phyloP scores from a whole-genome alignment of 148 eudicot genomes.

The Polygonum maritimum region DNA sequence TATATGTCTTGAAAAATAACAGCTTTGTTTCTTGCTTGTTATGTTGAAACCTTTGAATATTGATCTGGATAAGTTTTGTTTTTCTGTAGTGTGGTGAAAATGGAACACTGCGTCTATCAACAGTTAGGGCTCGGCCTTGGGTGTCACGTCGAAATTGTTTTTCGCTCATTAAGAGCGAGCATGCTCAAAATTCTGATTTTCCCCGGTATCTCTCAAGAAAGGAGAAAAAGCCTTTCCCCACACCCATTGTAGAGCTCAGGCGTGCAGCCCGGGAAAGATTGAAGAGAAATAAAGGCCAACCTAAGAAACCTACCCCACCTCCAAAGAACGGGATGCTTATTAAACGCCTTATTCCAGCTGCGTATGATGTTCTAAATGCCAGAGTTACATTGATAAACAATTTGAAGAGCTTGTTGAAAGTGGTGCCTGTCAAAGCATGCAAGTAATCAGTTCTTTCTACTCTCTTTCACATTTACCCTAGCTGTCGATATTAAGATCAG shows the following conservation, averaged over 20 bases:
- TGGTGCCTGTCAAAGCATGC: conserved; percentile 79
- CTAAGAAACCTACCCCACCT: conserved; percentile 58
- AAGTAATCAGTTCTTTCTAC: conserved; percentile 36
- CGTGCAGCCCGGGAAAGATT: conserved; percentile 83
- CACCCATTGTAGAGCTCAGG: conserved; percentile 86
- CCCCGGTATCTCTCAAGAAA: conserved; percentile 73
- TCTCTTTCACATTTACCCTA: background rate
- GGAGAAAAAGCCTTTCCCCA: conserved; percentile 89
- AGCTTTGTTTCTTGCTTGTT: background rate
- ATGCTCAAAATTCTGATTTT: conserved; percentile 86
- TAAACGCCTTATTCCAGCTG: conserved; percentile 68
- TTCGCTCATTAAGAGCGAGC: conserved; percentile 39
- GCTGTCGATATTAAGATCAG: background rate
- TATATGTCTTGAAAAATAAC: background rate
- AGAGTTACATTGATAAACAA: conserved; percentile 74
- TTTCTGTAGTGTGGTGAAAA: background rate
- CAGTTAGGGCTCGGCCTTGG: background rate
- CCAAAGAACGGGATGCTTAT: conserved; percentile 81
- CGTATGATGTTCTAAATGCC: conserved; percentile 75
- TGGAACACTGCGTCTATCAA: background rate
- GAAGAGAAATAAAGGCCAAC: conserved; percentile 61
- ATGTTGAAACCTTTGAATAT: background rate
- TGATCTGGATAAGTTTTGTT: background rate
- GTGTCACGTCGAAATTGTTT: conserved; percentile 8
- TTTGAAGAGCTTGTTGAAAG: conserved; percentile 73